Percentiles rank a stretch among this genome's conserved stretches.
Conservation (phyloP, 768 basidiomycete species). For the Podaxis pistillaris region DNA sequence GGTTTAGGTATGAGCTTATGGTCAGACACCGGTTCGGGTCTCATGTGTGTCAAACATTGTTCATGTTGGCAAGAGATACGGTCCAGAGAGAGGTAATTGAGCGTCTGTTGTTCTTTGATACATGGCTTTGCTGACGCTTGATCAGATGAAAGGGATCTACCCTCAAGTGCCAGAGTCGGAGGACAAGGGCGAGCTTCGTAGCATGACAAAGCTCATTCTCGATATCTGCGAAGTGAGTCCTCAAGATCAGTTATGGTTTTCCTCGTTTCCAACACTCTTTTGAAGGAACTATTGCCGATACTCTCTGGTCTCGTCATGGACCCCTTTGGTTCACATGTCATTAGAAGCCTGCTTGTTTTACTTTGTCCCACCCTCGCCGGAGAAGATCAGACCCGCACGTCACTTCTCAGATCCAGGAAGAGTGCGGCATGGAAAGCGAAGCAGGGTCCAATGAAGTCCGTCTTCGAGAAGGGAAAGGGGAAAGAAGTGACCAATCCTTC, state of each 20-base stretch:
- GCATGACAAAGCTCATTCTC: slow-evolving; percentile 59
- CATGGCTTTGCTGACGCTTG: not conserved
- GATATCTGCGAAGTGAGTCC: slow-evolving; percentile 61
- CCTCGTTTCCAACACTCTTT: not conserved
- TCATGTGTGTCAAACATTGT: slow-evolving; percentile 91
- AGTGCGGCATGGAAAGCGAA: slow-evolving; percentile 79
- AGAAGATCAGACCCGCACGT: slow-evolving; percentile 34
- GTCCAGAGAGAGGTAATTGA: slow-evolving; percentile 64
- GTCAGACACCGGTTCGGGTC: slow-evolving; percentile 87
- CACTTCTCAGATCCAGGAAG: slow-evolving; percentile 75
- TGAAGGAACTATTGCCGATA: slow-evolving; percentile 67
- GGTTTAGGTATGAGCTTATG: slow-evolving; percentile 57
- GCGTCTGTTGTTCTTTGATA: not conserved
- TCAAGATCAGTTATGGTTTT: slow-evolving; percentile 4
- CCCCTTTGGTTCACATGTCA: slow-evolving; percentile 87
- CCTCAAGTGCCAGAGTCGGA: slow-evolving; percentile 44
- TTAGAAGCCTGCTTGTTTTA: slow-evolving; percentile 76
- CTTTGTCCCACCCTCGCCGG: slow-evolving; percentile 59
- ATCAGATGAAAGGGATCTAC: slow-evolving; percentile 53
- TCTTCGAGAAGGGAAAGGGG: slow-evolving; percentile 52
- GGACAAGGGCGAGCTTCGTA: slow-evolving; percentile 66
- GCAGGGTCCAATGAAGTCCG: slow-evolving; percentile 78
- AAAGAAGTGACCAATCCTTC: slow-evolving; percentile 30
- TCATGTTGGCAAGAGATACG: slow-evolving; percentile 64
- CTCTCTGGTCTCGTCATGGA: slow-evolving; percentile 72